phyloP scores from a whole-genome alignment of 495 filamentous ascomycete genomes.

The Achaetomiella virescens region DNA sequence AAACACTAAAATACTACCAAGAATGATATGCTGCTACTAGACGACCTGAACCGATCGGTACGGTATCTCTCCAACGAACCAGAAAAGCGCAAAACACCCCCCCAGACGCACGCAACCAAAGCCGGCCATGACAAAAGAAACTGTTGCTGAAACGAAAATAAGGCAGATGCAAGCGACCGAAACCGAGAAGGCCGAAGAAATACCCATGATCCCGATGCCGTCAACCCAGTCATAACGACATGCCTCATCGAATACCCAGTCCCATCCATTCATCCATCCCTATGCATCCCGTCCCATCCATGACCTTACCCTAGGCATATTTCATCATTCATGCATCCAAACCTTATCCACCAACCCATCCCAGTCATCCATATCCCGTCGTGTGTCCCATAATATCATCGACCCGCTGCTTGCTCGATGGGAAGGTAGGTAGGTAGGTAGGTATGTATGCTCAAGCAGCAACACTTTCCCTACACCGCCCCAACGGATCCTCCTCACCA shows the following conservation, averaged over 20 bases:
- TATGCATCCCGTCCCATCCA: neutral
- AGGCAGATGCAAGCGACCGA: neutral
- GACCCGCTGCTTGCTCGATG: no score
- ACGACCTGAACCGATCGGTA: conserved; percentile 6
- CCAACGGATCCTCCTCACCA: conserved; percentile 44
- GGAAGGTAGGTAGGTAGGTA: no score
- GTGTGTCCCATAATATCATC: no score
- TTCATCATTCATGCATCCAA: no score
- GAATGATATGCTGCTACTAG: conserved; percentile 3
- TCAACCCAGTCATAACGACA: neutral
- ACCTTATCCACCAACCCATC: neutral
- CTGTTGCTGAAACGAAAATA: neutral
- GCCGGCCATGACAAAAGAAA: neutral
- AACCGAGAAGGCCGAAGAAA: neutral
- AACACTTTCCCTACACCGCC: conserved; percentile 37
- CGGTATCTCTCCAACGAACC: conserved; percentile 2
- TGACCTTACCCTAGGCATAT: neutral
- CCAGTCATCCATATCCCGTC: neutral
- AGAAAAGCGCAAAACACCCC: neutral
- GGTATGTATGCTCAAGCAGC: conserved; percentile 30
- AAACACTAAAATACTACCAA: neutral
- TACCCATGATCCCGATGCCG: neutral
- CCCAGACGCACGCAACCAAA: neutral
- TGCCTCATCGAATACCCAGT: neutral
- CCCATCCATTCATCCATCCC: neutral